Base-by-base conservation (phyloP, 106 monocot species). In the Acorus gramineus region DNA sequence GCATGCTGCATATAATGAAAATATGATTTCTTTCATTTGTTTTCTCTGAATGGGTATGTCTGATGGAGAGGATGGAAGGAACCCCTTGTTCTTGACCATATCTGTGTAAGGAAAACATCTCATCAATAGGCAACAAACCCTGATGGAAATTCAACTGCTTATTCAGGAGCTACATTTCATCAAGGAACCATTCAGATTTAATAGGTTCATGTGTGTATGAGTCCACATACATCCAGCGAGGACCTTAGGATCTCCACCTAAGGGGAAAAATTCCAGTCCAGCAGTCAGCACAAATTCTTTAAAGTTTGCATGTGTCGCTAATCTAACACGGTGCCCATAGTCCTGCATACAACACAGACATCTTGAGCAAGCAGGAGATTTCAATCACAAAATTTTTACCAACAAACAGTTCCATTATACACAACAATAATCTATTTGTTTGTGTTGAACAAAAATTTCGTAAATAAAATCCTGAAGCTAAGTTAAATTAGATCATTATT, bases 81-180 rank as follows among this genome's bases (percentile, higher is more conserved):
- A 95, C 11, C 95, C 95, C 79, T 95, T 95, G 63, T 95, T 95
- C 76, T 90, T 95, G 14, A 95, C 90, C 95, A 95, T 95, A 65
- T 95, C 95, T 95, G 78, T 48, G 45, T 8, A 65, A 50, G 10
- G 59, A 57, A 46, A 65, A 49, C 12, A 62, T 63, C 6, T 42
- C 6, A 53, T 2, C 10, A 4, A 28, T 53, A 62, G 11, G 3
- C 42, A 61, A 48, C 6, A 12, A 13, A 4, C 28, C 14, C 6
- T 28, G 28, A 28, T 1, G 28, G 28, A 28, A 28, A 28, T 28
- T 28, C 28, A 28, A 28, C 28, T 28, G 28, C 28, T 28, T 28
- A 28, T 28, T 28, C 28, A 28, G 28, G 28, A 28, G 28, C 28
- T 28, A 28, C 28, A 28, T 28, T 28, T 28, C 28, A 28, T 28